Evolutionary conservation across 2,329 filamentous ascomycete species (phyloP), one percentile per base, ranked within the genome.

Genomic region (Penicillium sp.): DNA sequence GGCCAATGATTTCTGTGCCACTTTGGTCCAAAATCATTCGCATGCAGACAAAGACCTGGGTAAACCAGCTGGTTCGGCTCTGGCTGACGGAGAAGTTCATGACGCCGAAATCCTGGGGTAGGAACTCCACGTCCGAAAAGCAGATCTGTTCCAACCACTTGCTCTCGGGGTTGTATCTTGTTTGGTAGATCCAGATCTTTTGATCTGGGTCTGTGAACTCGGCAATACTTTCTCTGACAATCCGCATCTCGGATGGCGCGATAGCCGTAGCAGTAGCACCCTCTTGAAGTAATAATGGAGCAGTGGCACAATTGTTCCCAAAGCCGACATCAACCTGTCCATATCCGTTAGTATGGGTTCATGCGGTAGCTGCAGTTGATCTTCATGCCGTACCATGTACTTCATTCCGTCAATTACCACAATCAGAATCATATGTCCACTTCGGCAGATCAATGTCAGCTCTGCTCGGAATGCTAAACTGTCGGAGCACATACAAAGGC

Each of bases 111-210:
- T 89, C 87, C 42, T 75, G 70, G 4, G 79, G 80, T 34, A 84
- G 68, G 69, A 88, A 89, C 69, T 89, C 86, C 16, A 81, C 75
- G 58, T 88, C 84, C 2, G 81, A 80, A 69, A 91, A 92, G 58
- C 80, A 83, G 69, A 89, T 90, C 46, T 79, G 81, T 1, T 82
- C 75, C 22, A 79, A 75, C 84, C 87, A 92, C 2, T 77, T 75
- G 45, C 72, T 74, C 0, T 79, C 72, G 0, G 67, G 42, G 5
- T 72, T 70, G 58, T 82, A 79, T 29, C 82, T 79, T 61, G 83
- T 82, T 69, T 88, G 81, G 66, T 86, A 88, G 55, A 88, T 79
- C 86, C 86, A 89, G 54, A 82, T 70, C 56, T 79, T 81, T 34
- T 78, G 76, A 26, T 56, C 65, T 32, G 74, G 69, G 44, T 77